Conservation (phyloP, 164 flowering plant species). For the Aristolochia californica region DNA sequence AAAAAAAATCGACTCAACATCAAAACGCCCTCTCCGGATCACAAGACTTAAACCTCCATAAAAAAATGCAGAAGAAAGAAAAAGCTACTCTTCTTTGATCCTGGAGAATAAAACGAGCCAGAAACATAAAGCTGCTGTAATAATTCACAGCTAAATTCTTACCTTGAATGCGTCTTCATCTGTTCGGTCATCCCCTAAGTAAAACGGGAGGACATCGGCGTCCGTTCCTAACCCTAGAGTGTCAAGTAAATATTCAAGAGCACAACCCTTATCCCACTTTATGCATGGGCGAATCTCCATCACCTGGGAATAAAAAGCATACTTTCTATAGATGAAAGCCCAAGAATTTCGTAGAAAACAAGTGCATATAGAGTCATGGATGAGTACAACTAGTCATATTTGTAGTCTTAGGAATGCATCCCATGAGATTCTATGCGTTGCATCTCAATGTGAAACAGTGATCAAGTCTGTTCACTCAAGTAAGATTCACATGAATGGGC, state of each 20-base stretch:
- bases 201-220: constrained; percentile 55
- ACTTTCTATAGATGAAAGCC: no score
- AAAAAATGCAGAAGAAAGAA: not conserved
- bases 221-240: constrained; percentile 47
- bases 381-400: no score
- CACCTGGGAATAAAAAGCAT: constrained; percentile 7
- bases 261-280: constrained; percentile 16
- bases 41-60: not conserved
- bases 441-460: no score
- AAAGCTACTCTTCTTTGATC: no score
- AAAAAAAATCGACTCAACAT: not conserved
- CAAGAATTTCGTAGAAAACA: no score
- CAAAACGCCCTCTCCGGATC: not conserved
- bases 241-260: constrained; percentile 13
- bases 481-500: no score
- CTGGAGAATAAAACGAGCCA: no score
- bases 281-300: constrained; percentile 15
- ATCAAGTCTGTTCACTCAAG: no score
- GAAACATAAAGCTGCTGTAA: no score
- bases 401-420: no score
- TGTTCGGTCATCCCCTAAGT: constrained; percentile 88
- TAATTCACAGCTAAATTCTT: not conserved
- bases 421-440: no score
- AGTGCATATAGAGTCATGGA: no score
- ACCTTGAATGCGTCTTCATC: constrained; percentile 99